These are phyloP conservation scores for Chlorophyllum brunneum DNA, from an alignment of 768 basidiomycete species.

Conservation along the genomic window DNA sequence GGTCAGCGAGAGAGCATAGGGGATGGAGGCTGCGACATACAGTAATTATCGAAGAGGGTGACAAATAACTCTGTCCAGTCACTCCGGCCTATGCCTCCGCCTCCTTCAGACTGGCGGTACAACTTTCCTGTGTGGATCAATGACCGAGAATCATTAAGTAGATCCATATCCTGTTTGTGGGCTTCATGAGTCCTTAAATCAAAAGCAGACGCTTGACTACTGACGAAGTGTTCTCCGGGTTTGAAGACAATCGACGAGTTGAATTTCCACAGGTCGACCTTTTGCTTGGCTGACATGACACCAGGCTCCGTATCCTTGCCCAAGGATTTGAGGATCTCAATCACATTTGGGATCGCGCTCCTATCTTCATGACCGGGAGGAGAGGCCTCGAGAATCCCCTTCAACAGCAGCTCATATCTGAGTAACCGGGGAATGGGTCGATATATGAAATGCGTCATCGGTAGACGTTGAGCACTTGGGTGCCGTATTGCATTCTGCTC, in stretches of 20 bases:
- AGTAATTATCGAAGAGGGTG: constrained; percentile 92
- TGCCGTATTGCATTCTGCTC: constrained; percentile 49
- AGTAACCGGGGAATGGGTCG: constrained; percentile 86
- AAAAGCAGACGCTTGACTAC: constrained; percentile 16
- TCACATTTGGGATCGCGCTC: constrained; percentile 78
- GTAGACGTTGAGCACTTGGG: constrained; percentile 74
- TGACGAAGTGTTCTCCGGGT: constrained; percentile 62
- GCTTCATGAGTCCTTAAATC: neutral
- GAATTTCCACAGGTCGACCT: constrained; percentile 86
- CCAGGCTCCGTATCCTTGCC: constrained; percentile 88
- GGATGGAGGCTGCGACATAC: constrained; percentile 40
- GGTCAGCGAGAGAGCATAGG: constrained; percentile 13
- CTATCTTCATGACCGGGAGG: constrained; percentile 74
- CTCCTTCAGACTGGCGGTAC: constrained; percentile 83
- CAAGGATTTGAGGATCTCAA: constrained; percentile 82
- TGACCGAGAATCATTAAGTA: constrained; percentile 77
- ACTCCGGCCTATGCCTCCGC: constrained; percentile 81
- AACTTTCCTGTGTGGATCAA: constrained; percentile 83
- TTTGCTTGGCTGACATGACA: constrained; percentile 78
- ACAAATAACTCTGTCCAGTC: constrained; percentile 91
- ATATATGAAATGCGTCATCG: constrained; percentile 91
- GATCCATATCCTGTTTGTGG: constrained; percentile 70
- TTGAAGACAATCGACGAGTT: constrained; percentile 77
- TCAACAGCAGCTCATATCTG: constrained; percentile 82
- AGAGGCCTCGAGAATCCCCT: constrained; percentile 75